Conservation (phyloP, 768 basidiomycete genomes). For the Fibroporia radiculosa region DNA sequence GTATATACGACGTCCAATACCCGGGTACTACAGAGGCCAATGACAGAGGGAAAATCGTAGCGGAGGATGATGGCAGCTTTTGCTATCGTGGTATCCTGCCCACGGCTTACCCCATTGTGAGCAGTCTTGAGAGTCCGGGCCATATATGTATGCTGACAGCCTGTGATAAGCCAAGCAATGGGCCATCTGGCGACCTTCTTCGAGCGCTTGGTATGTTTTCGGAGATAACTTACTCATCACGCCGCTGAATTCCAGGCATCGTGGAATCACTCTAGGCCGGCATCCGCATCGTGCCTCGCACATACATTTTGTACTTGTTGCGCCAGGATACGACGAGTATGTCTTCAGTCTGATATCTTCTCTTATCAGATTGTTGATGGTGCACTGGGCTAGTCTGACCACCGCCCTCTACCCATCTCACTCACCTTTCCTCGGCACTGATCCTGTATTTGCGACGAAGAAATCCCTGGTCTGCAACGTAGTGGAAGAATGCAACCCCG, state of each 20-base stretch:
- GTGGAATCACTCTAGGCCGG: constrained; percentile 14
- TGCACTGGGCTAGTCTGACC: constrained; percentile 15
- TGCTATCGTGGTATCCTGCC: constrained; percentile 26
- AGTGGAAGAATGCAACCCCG: constrained; percentile 19
- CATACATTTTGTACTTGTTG: constrained; percentile 25
- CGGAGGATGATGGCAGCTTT: constrained; percentile 22
- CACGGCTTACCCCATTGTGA: constrained; percentile 26
- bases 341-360: not conserved
- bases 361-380: not conserved
- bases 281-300: constrained; percentile 28
- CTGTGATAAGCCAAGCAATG: constrained; percentile 20
- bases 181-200: constrained; percentile 24
- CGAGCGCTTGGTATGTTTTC: constrained; percentile 16
- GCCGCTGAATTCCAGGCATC: not conserved
- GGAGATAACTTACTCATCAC: not conserved
- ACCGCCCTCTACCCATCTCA: constrained; percentile 27
- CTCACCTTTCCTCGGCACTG: constrained; percentile 29
- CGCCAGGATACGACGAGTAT: constrained; percentile 28
- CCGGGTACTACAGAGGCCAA: constrained; percentile 21
- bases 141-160: not conserved
- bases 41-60: constrained; percentile 25
- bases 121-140: constrained; percentile 1
- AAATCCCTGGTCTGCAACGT: constrained; percentile 26
- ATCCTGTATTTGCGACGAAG: constrained; percentile 29
- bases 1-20: constrained; percentile 29